Conservation (phyloP, 129 eudicot genomes). For the Saussurea involucrata region DNA sequence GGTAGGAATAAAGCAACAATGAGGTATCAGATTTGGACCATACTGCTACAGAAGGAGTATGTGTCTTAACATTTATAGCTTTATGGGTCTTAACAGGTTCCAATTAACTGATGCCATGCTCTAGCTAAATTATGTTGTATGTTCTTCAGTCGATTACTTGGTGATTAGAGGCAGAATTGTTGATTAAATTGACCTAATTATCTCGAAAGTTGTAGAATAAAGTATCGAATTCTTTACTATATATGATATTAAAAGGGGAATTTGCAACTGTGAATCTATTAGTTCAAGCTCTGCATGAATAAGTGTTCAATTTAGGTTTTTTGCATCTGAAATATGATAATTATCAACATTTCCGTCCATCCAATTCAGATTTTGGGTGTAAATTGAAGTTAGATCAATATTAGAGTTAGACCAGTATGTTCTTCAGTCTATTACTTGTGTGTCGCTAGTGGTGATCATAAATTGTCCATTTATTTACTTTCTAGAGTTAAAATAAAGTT, state of each 20-base stretch:
- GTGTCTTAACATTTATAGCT: too few species aligned
- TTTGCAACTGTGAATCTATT: neutral
- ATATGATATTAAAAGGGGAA: neutral
- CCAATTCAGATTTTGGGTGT: neutral
- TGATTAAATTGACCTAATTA: neutral
- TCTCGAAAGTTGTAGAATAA: neutral
- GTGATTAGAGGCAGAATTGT: neutral
- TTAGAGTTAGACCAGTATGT: neutral
- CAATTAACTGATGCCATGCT: neutral
- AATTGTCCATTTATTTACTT: neutral
- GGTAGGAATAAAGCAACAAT: too few species aligned
- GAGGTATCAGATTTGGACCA: too few species aligned
- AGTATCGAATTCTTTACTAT: neutral
- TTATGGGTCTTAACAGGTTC: too few species aligned
- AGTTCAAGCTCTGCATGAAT: neutral
- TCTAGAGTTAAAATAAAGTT: neutral
- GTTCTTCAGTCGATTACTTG: neutral
- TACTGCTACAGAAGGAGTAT: too few species aligned
- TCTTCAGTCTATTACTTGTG: too few species aligned
- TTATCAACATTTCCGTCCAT: neutral
- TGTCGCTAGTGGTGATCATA: neutral
- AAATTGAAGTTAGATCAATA: neutral
- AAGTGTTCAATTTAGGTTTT: neutral
- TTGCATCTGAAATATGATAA: neutral
- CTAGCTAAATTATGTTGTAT: neutral